Percentiles rank a stretch among this genome's conserved stretches.
Conservation (phyloP, 805 yeast genomes). For the Sungouiozyma ichnusensis region DNA sequence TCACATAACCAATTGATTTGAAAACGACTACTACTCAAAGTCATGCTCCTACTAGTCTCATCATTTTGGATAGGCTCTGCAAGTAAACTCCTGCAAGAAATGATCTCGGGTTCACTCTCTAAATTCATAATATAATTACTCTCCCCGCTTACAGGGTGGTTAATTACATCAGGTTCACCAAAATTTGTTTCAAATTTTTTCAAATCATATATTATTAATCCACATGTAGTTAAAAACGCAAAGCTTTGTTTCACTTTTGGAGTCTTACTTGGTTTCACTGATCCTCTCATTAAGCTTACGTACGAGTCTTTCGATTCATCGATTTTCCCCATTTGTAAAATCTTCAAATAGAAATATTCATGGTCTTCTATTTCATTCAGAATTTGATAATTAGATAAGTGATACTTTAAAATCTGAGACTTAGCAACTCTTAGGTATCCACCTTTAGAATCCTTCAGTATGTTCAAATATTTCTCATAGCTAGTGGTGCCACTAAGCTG, state of each 20-base stretch:
- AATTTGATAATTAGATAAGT: constrained; percentile 14
- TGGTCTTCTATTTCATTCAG: constrained; percentile 10
- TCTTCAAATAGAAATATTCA: constrained; percentile 17
- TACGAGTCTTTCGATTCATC: constrained; percentile 29
- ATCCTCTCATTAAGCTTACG: neutral
- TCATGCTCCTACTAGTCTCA: neutral
- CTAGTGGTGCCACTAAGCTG: constrained; percentile 5
- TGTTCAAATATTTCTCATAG: constrained; percentile 14
- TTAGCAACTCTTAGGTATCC: constrained; percentile 27
- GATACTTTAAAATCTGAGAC: constrained; percentile 17
- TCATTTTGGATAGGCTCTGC: constrained; percentile 4
- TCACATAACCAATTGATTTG: constrained; percentile 33
- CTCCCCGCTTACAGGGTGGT: constrained; percentile 12
- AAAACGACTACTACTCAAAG: neutral
- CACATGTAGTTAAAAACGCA: constrained; percentile 41
- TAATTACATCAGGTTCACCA: constrained; percentile 21
- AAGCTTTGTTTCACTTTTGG: constrained; percentile 33
- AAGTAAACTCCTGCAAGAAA: constrained; percentile 2
- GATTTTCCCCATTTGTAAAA: constrained; percentile 27
- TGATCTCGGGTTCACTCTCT: constrained; percentile 7
- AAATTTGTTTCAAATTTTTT: constrained; percentile 16
- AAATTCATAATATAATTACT: constrained; percentile 28
- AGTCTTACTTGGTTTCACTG: constrained; percentile 16
- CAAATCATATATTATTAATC: constrained; percentile 36
- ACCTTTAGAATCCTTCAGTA: constrained; percentile 24